Base-by-base conservation (phyloP, 305 asterid genomes). In the Fraxinus sp. region DNA sequence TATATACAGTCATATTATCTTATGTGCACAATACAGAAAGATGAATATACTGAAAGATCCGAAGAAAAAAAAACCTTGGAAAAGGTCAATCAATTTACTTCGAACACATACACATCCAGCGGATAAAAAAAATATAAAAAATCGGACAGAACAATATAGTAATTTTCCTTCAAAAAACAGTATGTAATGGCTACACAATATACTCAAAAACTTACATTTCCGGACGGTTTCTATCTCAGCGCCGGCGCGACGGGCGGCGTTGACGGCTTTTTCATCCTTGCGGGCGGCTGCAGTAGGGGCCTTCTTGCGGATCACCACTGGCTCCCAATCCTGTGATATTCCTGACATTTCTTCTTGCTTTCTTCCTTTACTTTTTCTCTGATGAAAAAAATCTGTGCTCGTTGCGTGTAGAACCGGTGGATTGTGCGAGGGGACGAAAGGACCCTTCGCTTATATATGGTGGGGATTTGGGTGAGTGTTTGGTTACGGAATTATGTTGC, bases 201-300 rank as follows among this genome's bases (percentile, higher is more conserved):
- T 11, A 9, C 35, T 9, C 35, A 24, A 9, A 66, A 9, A 66
- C 36, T 66, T 66, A 94, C 99, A 87, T 85, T 95, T 95, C 62
- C 81, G 90, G 76, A 95, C 64, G 79, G 99, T 96, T 77, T 96
- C 99, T 90, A 96, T 93, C 87, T 96, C 99, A 2, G 98, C 99
- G 77, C 99, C 99, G 80, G 89, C 44, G 36, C 99, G 98, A 80
- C 99, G 99, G 78, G 99, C 99, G 78, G 98, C 98, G 97, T 96
- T 96, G 88, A 96, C 98, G 24, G 98, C 97, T 84, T 96, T 94
- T 89, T 96, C 98, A 78, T 96, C 99, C 85, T 93, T 96, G 44
- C 98, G 93, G n/a, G 98, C 99, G 78, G 99, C 99, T 87, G 99
- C 84, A 26, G 98, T 94, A 4, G 98, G 98, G 32, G 97, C 93